Evolutionary conservation across 2,329 filamentous ascomycete genomes (phyloP), one percentile per base, ranked within the genome.

Genomic region (Beauveria asiatica): DNA sequence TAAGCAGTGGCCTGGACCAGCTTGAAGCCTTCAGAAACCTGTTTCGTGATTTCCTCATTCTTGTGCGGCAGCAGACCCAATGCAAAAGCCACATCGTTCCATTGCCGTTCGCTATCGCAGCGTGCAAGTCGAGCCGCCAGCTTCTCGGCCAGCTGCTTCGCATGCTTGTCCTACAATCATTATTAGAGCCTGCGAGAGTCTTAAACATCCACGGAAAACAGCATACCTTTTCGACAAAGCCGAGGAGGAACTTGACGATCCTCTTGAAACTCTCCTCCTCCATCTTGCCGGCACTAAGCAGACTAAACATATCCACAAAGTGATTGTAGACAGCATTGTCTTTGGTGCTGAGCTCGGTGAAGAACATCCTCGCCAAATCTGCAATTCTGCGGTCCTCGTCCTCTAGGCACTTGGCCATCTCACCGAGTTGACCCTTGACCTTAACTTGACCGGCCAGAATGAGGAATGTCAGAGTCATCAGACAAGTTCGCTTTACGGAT

Each of bases 311-410:
- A 71, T 99, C 94, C 30, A 99, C 92, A 74, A 99, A 99, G 76
- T 99, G 93, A 72, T 99, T 99, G 74, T 99, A 99, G 2, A 99
- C 91, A 2, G 94, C 94, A 70, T 99, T 99, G 72, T 99, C 94
- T 78, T 99, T 99, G 66, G 92, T 96, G 63, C 92, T 92, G 59
- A 99, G 82, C 74, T 99, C 94, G 0, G 91, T 93, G 74, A 99
- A 99, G 83, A 99, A 99, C 93, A 97, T 97, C 62, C 91, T 83
- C 16, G 92, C 90, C 69, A 99, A 82, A 70, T 99, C 94, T 0
- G 92, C 90, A 64, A 97, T 96, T 63, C 90, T 85, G 74, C 92
- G 92, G 70, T 99, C 95, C n/a, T 87, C 85, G 69, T 99, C 94
- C 74, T 99, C 94, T 33, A 99, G 82, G 66, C 94, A 99, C 77